A percentile compares a stretch with the other conserved stretches of the same genome.
These are phyloP conservation scores for Fusarium caatingaense DNA, from an alignment of 2,329 filamentous ascomycete species.

Conservation along the genomic window DNA sequence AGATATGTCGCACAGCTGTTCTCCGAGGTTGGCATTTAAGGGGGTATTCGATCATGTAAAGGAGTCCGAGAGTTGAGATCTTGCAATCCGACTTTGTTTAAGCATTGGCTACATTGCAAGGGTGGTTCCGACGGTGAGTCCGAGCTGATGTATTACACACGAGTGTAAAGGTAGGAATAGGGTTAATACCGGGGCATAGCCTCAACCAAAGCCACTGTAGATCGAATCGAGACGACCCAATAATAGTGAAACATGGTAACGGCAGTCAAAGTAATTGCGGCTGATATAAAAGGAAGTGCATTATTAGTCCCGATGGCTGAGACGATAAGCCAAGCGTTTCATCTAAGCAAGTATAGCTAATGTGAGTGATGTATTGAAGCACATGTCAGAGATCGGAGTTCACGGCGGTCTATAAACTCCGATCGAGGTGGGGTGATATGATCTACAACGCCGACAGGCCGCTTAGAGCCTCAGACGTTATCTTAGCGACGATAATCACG, in stretches of 20 bases:
- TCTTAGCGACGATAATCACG: neutral
- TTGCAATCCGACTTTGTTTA: neutral
- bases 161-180: neutral
- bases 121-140: neutral
- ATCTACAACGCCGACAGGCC: constrained; percentile 1
- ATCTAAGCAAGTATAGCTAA: neutral
- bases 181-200: neutral
- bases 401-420: constrained; percentile 1
- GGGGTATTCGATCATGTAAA: neutral
- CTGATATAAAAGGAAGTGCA: neutral
- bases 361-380: constrained; percentile 24
- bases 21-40: neutral
- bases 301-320: neutral
- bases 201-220: neutral
- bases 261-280: neutral
- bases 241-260: neutral
- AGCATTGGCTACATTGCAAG: neutral
- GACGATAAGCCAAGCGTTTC: neutral
- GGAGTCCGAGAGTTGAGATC: neutral
- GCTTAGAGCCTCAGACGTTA: neutral
- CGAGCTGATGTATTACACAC: neutral
- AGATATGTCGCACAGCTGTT: neutral
- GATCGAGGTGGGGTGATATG: neutral
- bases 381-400: constrained; percentile 6
- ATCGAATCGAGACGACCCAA: neutral